Base-by-base conservation (phyloP, 2,329 filamentous ascomycete genomes). In the Cordyceps cicadae region DNA sequence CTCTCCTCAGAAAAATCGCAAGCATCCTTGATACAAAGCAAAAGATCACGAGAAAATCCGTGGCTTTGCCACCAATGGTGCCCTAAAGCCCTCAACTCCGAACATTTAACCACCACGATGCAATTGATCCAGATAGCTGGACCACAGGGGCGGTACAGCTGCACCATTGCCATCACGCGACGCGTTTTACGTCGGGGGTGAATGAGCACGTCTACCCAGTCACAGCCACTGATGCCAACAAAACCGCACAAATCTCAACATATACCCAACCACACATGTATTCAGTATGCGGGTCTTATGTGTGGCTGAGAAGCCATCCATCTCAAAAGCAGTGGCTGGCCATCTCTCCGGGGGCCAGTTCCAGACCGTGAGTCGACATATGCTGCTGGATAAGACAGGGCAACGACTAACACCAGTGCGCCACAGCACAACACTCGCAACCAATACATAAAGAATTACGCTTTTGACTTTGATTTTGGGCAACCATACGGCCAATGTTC, bases 401-500 rank as follows among this genome's bases (percentile, higher is more conserved):
- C 37, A 5, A 39, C 48, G 21, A 45, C 55, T 58, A 43, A 58
- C 34, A 39, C 8, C 11, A 5, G 11, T 1, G 41, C 17, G 21
- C n/a, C 21, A 5, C 62, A 95, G 90, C 80, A 81, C 66, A 81
- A 84, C 64, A 88, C 91, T 3, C 79, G 85, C 21, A 86, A 86
- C 65, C 82, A 83, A 67, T 97, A 87, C 75, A 87, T 96, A 72
- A 97, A 97, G 72, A 99, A 99, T 69, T 97, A 97, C 76, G 81
- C 86, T 32, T 99, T 99, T 70, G 82, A 87, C 51, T 99, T 94
- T 75, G 86, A 90, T 71, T 99, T 99, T 72, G 87, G 87, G 6
- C 81, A 79, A 52, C 79, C 82, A 65, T 96, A 91, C 89, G 92
- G 92, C 21, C 80, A 80, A 63, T 96, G 90, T 72, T 80, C 85